Conservation (phyloP, 495 filamentous ascomycete species). For the Paragyromitra xinjiangensis region DNA sequence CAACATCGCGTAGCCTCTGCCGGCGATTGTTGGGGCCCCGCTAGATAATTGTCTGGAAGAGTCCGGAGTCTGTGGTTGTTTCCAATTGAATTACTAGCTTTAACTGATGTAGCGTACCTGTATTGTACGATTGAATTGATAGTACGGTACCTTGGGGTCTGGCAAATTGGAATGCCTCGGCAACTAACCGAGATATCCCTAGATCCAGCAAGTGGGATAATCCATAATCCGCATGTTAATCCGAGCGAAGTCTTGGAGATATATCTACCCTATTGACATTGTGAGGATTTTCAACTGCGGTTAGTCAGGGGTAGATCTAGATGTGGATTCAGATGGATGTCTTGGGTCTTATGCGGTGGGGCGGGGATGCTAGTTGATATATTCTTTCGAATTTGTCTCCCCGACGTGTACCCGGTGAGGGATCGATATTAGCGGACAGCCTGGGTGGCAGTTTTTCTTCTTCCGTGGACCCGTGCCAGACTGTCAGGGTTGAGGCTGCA, state of each 20-base stretch:
- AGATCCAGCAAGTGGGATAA: background rate
- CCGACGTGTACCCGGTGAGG: conserved; percentile 41
- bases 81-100: background rate
- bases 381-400: conserved; percentile 22
- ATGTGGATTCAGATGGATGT: conserved; percentile 2
- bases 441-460: too few species aligned
- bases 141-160: background rate
- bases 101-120: background rate
- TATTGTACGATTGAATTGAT: background rate
- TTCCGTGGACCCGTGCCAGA: conserved; percentile 24
- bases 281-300: background rate
- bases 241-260: background rate
- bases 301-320: conserved; percentile 8
- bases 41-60: background rate
- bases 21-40: background rate
- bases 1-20: background rate
- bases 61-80: background rate
- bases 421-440: conserved; percentile 1
- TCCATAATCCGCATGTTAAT: background rate
- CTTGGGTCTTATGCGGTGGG: conserved; percentile 9
- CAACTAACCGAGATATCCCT: background rate
- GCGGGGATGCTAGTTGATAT: conserved; percentile 8
- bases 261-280: background rate
- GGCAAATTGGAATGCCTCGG: background rate
- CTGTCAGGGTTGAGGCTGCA: conserved; percentile 39